These are phyloP conservation scores for Aspergillus cristatus DNA, from an alignment of 495 filamentous ascomycete species.

Conservation along the genomic window DNA sequence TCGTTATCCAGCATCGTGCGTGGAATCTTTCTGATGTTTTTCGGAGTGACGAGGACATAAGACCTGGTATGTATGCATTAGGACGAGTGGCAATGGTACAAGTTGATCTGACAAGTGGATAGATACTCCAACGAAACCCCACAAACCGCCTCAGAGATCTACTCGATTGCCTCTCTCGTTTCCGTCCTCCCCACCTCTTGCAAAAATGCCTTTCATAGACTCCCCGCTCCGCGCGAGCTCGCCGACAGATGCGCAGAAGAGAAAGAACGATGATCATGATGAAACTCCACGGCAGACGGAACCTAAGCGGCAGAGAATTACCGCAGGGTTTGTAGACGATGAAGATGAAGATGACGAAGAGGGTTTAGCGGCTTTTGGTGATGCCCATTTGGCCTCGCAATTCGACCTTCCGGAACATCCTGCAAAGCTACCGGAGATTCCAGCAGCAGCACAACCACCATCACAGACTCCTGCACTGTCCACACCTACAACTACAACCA, in stretches of 20 bases:
- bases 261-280: conserved; percentile 35
- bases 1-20: conserved; percentile 56
- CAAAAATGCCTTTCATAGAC: conserved; percentile 51
- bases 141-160: conserved; percentile 18
- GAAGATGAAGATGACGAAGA: conserved; percentile 26
- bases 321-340: conserved; percentile 40
- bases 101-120: conserved; percentile 10
- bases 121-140: conserved; percentile 35
- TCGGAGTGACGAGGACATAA: conserved; percentile 51
- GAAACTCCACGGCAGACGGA: conserved; percentile 26
- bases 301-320: conserved; percentile 31
- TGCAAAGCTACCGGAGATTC: conserved; percentile 1
- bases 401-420: conserved; percentile 24
- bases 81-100: conserved; percentile 1
- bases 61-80: conserved; percentile 29
- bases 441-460: conserved; percentile 3
- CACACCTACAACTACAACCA: not conserved
- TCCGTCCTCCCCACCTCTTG: conserved; percentile 24
- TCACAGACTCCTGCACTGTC: conserved; percentile 2
- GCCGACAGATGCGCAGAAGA: conserved; percentile 27
- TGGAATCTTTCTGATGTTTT: conserved; percentile 53
- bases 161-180: conserved; percentile 9
- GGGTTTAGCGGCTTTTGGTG: conserved; percentile 18
- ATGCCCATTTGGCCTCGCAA: conserved; percentile 24
- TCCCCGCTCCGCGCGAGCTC: conserved; percentile 55